Evolutionary conservation across 768 basidiomycete genomes (phyloP), one percentile per base, ranked within the genome.

Genomic region (Psilocybe tampanensis): DNA sequence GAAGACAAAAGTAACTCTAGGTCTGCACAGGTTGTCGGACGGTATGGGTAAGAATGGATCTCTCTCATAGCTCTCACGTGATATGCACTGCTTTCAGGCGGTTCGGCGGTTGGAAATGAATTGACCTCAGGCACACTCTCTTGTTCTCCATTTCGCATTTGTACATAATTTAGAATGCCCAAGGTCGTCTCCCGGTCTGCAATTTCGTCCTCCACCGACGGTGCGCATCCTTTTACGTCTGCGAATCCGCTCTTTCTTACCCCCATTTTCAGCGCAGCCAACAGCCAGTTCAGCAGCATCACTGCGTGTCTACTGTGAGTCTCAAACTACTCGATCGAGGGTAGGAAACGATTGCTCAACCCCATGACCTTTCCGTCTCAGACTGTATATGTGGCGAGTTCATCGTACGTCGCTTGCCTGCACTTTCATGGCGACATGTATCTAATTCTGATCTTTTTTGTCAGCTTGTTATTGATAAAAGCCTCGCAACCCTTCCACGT

Each of bases 361-460:
- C n/a, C 41, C 26, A 52, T 52, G 17, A 23, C 18, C 15, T 42
- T 23, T 2, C 54, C 32, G 55, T 49, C 32, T 56, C 68, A 92
- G 90, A 93, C 70, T 94, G 91, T 67, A 86, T 94, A 56, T 94
- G 92, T 70, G 90, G 92, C 69, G 91, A 93, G 71, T 92, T 92
- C 65, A 86, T 92, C 66, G 90, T 90, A 71, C 64, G 88, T 80
- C 24, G n/a, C 17, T 19, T 55, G 19, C 29, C 48, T 7, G 15
- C 22, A 18, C 7, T 44, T 39, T 34, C 19, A 47, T 52, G 47
- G 19, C 47, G 39, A 49, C 18, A 24, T 11, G 17, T 39, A 13
- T 45, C 22, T 42, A 24, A 44, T 21, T 26, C 33, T 44, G 52
- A 44, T 29, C 42, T 8, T 43, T 8, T 43, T 15, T 39, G 23